Conservation (phyloP, 2,329 filamentous ascomycete genomes). For the Rhytidhysteron rufulum region DNA sequence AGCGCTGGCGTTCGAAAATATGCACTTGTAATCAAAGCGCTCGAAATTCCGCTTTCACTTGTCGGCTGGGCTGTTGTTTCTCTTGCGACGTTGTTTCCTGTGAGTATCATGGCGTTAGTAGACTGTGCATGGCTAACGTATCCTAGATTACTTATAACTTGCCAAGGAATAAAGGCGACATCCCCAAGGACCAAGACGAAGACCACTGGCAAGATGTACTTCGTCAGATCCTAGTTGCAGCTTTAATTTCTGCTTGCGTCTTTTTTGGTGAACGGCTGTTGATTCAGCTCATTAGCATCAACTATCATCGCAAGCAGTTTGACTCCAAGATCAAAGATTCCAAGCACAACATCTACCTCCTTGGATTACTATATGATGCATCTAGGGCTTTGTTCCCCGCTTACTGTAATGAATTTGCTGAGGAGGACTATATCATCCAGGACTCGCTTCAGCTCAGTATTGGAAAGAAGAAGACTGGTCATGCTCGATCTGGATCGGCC, state of each 20-base stretch:
- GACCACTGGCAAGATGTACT: slow-evolving; percentile 1
- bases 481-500: slow-evolving; percentile 57
- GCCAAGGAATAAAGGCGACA: slow-evolving; percentile 12
- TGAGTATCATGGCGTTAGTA: slow-evolving; percentile 21
- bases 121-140: neutral
- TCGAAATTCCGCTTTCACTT: slow-evolving; percentile 59
- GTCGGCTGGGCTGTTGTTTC: slow-evolving; percentile 59
- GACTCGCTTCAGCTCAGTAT: slow-evolving; percentile 65
- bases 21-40: slow-evolving; percentile 52
- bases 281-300: slow-evolving; percentile 79
- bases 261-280: slow-evolving; percentile 74
- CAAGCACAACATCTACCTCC: slow-evolving; percentile 77
- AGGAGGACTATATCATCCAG: slow-evolving; percentile 89
- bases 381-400: slow-evolving; percentile 85
- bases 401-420: slow-evolving; percentile 84
- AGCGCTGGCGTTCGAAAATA: slow-evolving; percentile 64
- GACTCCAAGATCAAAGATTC: slow-evolving; percentile 80
- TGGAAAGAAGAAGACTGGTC: slow-evolving; percentile 47
- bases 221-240: slow-evolving; percentile 55
- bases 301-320: slow-evolving; percentile 82
- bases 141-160: slow-evolving; percentile 1
- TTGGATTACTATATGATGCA: slow-evolving; percentile 85
- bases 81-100: slow-evolving; percentile 56
- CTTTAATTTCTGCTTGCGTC: slow-evolving; percentile 65
- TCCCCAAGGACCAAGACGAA: neutral